Evolutionary conservation across 192 early-diverging fungal genomes (phyloP).

Genomic region (Backusella luteola): DNA sequence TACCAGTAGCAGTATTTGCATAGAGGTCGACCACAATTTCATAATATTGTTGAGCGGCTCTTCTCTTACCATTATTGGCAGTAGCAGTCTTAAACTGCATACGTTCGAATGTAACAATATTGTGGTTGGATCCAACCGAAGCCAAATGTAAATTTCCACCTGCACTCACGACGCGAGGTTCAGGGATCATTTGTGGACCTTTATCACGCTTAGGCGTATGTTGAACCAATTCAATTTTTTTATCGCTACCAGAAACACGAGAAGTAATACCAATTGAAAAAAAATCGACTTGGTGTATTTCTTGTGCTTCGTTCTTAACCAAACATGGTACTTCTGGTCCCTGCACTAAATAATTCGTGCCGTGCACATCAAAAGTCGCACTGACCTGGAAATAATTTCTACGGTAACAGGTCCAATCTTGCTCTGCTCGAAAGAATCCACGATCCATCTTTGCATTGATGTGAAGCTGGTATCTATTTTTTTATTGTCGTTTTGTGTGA

Average conservation of each 20-base stretch:
- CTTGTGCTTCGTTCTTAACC: slow-evolving; percentile 53
- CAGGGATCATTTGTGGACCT: slow-evolving; percentile 79
- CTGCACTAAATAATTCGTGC: slow-evolving; percentile 27
- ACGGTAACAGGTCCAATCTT: slow-evolving; percentile 91
- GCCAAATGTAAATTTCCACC: slow-evolving; percentile 53
- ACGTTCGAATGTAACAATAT: slow-evolving; percentile 75
- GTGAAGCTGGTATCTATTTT: slow-evolving; percentile 51
- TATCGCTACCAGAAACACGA: slow-evolving; percentile 64
- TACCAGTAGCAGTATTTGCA: slow-evolving; percentile 62
- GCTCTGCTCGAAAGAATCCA: slow-evolving; percentile 81
- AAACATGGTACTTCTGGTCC: slow-evolving; percentile 68
- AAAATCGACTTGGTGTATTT: slow-evolving; percentile 31
- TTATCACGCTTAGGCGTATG: slow-evolving; percentile 94
- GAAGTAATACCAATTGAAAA: slow-evolving; percentile 82
- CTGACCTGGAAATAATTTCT: slow-evolving; percentile 93
- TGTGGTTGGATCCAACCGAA: slow-evolving; percentile 46
- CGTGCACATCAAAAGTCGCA: slow-evolving; percentile 50
- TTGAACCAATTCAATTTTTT: slow-evolving; percentile 79
- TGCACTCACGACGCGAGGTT: slow-evolving; percentile 53
- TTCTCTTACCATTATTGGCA: slow-evolving; percentile 86
- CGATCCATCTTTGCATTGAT: slow-evolving; percentile 78
- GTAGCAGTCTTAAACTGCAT: slow-evolving; percentile 95
- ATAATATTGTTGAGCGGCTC: slow-evolving; percentile 90
- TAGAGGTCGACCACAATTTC: slow-evolving; percentile 69
- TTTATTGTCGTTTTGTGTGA: not conserved